Evolutionary conservation across 345 rosid species (phyloP).

Genomic region (Cochlearia excelsa): DNA sequence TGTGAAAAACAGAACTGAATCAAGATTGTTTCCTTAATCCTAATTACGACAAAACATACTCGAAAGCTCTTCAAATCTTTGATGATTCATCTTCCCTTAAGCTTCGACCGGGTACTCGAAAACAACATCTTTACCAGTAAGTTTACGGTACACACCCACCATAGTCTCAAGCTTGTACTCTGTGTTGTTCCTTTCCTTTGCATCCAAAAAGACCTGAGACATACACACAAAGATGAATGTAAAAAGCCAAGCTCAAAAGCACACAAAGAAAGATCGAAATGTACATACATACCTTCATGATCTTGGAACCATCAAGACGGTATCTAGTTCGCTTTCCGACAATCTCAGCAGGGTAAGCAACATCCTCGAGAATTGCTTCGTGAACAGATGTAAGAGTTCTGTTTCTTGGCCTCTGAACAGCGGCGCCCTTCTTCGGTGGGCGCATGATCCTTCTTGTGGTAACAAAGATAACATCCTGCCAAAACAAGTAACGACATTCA

Average conservation of each 20-base stretch:
- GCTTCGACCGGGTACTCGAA: conserved; percentile 77
- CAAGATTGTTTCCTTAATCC: conserved; percentile 32
- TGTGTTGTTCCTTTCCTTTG: conserved; percentile 73
- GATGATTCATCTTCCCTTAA: conserved; percentile 35
- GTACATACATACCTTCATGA: conserved; percentile 51
- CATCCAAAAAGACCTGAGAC: conserved; percentile 66
- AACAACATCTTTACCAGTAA: conserved; percentile 78
- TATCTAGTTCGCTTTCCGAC: conserved; percentile 80
- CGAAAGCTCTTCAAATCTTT: conserved; percentile 2
- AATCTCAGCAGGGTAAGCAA: conserved; percentile 82
- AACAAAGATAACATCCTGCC: conserved; percentile 71
- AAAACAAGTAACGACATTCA: neutral
- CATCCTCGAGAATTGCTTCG: conserved; percentile 80
- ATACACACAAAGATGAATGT: neutral
- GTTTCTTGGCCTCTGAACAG: conserved; percentile 76
- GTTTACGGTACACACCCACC: conserved; percentile 81
- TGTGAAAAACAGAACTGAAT: conserved; percentile 28
- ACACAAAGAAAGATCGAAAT: neutral
- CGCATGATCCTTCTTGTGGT: conserved; percentile 74
- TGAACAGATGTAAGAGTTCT: conserved; percentile 82
- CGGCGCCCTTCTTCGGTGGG: conserved; percentile 95
- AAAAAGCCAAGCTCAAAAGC: neutral
- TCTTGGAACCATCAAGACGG: conserved; percentile 76
- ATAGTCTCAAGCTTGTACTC: conserved; percentile 77
- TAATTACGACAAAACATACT: conserved; percentile 29